Evolutionary conservation across 306 rosid species (phyloP).

Genomic region (Lupinus albus): DNA sequence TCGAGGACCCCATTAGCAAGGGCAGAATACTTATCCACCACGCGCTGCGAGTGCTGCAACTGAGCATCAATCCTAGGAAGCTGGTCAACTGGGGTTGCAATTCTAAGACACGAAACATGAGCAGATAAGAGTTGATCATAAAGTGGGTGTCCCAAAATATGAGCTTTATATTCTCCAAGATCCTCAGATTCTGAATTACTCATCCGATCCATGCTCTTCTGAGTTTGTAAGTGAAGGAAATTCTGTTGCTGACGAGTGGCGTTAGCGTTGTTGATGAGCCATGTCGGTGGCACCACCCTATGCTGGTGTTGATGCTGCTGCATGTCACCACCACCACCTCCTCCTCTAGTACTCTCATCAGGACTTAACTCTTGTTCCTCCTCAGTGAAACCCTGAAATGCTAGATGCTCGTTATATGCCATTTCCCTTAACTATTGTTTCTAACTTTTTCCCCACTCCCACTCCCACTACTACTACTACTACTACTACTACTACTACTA

Average conservation of each 20-base stretch:
- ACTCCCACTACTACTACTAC: too few relatives aligned
- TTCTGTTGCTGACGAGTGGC: conserved; percentile 49
- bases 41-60: conserved; percentile 74
- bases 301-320: conserved; percentile 48
- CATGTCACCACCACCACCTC: too few relatives aligned
- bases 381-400: conserved; percentile 63
- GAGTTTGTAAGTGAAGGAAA: conserved; percentile 50
- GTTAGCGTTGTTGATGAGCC: conserved; percentile 52
- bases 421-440: too few relatives aligned
- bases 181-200: conserved; percentile 42
- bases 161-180: conserved; percentile 60
- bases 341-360: conserved; percentile 16
- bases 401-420: conserved; percentile 67
- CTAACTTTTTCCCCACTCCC: too few relatives aligned
- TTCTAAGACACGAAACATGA: conserved; percentile 84
- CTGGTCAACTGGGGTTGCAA: conserved; percentile 95
- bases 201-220: conserved; percentile 45
- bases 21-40: conserved; percentile 65
- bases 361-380: conserved; percentile 37
- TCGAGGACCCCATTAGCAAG: conserved; percentile 46
- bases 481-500: conserved; percentile 3
- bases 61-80: conserved; percentile 81
- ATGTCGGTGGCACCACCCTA: conserved; percentile 41
- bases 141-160: conserved; percentile 77
- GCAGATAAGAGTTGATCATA: conserved; percentile 86